Percentiles rank a stretch among this genome's conserved stretches.
Conservation (phyloP, 495 filamentous ascomycete genomes). For the Trypethelium eluteriae region DNA sequence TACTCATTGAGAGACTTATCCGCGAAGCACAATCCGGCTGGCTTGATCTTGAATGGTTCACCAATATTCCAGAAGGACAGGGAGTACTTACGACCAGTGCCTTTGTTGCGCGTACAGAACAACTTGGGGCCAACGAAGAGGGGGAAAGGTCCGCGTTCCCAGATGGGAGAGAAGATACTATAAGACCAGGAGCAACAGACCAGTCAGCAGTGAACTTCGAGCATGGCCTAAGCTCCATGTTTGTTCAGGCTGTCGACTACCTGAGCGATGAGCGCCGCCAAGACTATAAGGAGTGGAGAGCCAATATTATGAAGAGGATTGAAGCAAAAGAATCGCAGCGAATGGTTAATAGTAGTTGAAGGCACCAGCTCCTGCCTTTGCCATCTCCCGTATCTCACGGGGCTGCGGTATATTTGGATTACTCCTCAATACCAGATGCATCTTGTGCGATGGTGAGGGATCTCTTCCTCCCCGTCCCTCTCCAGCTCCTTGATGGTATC, state of each 20-base stretch:
- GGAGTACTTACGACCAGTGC: background rate
- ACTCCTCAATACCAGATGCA: slow-evolving; percentile 83
- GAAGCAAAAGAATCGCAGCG: slow-evolving; percentile 40
- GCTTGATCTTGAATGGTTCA: slow-evolving; percentile 33
- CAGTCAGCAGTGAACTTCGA: slow-evolving; percentile 35
- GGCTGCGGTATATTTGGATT: background rate
- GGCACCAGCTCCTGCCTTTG: background rate
- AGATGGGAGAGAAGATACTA: slow-evolving; percentile 24
- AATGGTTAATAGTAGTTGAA: background rate
- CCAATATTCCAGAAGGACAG: slow-evolving; percentile 23
- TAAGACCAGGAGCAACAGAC: slow-evolving; percentile 24
- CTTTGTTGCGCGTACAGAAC: slow-evolving; percentile 34
- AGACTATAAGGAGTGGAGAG: slow-evolving; percentile 69
- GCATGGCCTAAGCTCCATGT: slow-evolving; percentile 66
- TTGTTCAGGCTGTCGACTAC: slow-evolving; percentile 76
- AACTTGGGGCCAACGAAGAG: slow-evolving; percentile 28
- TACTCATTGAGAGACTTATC: slow-evolving; percentile 26
- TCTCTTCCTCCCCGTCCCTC: slow-evolving; percentile 39
- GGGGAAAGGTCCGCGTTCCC: slow-evolving; percentile 23
- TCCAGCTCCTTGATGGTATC: slow-evolving; percentile 85
- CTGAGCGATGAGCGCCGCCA: slow-evolving; percentile 59
- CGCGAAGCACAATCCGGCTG: slow-evolving; percentile 28
- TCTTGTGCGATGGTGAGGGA: slow-evolving; percentile 87
- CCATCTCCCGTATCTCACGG: background rate
- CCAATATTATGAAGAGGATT: slow-evolving; percentile 51